Base-by-base conservation (phyloP, 2,329 filamentous ascomycete species). In the Podosphaera xanthii region DNA sequence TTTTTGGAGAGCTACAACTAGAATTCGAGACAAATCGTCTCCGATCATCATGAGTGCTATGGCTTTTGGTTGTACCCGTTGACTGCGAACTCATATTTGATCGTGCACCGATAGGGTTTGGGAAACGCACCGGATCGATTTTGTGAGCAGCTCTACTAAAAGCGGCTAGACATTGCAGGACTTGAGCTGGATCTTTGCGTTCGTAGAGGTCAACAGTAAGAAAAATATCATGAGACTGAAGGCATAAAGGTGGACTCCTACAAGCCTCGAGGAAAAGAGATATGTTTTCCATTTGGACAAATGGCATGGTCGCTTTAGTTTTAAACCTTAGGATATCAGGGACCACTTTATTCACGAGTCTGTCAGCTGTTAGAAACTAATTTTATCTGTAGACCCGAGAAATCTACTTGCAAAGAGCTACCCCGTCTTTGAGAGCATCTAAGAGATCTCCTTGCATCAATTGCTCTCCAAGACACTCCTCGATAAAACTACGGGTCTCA, bases 251-350 rank as follows among this genome's bases (percentile, higher is more conserved):
- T 34, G 86, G 81, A 57, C 80, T 75, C 71, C 95, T 87, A 74
- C 90, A 94, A 61, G 88, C 89, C 67, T 81, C 82, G 59, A 98
- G 81, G 72, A 96, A 98, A 69, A 94, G 87, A 3, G 90, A 94
- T 68, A 98, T 96, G 70, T 98, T 98, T 71, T 98, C 92, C 90
- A 97, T 97, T 72, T 98, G 92, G 48, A 97, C 91, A 70, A 98
- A 98, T 0, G 92, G 92, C 91, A 97, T 97, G 48, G 82, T 74
- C 0, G 90, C 95, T 69, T 84, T 67, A 7, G 64, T 77, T 73
- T 97, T 97, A 78, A 86, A 97, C 70, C 84, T 88, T 72, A 95
- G 80, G 38, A 87, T 86, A 14, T 83, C 80, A 34, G 87, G 86
- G 44, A 85, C 72, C 38, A 80, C 86, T 60, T 91, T 77, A 69